A percentile compares a stretch with the other conserved stretches of the same genome.
Conservation (phyloP, 495 filamentous ascomycete genomes). For the Venustampulla echinocandica region DNA sequence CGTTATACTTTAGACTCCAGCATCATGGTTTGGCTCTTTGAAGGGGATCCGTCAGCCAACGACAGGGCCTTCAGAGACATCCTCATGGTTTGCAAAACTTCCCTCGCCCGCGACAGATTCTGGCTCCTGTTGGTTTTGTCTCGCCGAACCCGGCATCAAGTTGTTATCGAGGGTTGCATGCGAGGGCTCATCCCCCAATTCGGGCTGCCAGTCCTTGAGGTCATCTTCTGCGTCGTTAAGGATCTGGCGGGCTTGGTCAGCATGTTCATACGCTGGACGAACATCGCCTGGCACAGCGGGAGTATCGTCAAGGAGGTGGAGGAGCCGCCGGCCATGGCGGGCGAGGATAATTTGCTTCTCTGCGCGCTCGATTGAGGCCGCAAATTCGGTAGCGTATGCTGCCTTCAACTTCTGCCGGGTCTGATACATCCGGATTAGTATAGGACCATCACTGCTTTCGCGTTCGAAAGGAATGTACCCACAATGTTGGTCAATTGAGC, state of each 20-base stretch:
- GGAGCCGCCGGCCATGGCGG: conserved; percentile 72
- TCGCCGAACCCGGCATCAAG: conserved; percentile 21
- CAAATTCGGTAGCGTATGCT: conserved; percentile 78
- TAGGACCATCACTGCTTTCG: background rate
- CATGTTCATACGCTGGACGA: conserved; percentile 54
- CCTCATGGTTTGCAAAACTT: too few relatives aligned
- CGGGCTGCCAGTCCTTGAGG: conserved; percentile 56
- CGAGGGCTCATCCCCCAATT: conserved; percentile 20
- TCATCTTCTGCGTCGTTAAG: conserved; percentile 92
- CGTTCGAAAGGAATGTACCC: conserved; percentile 21
- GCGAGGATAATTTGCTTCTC: conserved; percentile 95
- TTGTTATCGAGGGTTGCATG: conserved; percentile 11
- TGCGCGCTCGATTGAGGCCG: conserved; percentile 83
- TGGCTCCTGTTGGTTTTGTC: too few relatives aligned
- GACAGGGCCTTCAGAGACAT: too few relatives aligned
- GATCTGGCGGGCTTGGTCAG: conserved; percentile 61
- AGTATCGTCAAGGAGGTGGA: conserved; percentile 84
- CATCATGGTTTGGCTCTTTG: too few relatives aligned
- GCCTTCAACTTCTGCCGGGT: conserved; percentile 91
- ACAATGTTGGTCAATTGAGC: conserved; percentile 93
- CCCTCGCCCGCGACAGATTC: too few relatives aligned
- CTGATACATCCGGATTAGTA: conserved; percentile 29
- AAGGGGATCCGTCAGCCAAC: too few relatives aligned
- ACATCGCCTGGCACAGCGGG: conserved; percentile 82
- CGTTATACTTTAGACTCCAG: too few relatives aligned